A percentile compares a stretch with the other conserved stretches of the same genome.
Conservation (phyloP, 2,329 filamentous ascomycete species). For the Monilinia vaccinii-corymbosi region DNA sequence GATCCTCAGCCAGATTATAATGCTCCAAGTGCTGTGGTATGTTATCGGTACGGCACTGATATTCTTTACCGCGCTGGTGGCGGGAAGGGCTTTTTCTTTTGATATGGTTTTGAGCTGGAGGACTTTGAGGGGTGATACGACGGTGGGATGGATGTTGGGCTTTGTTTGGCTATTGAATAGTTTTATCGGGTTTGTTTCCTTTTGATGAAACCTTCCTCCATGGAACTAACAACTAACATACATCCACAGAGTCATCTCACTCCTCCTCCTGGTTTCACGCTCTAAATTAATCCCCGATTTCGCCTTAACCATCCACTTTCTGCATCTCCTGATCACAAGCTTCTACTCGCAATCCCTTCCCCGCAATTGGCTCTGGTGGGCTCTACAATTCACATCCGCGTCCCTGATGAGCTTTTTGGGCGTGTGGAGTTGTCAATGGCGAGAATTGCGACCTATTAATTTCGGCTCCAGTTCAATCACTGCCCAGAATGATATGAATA, state of each 20-base stretch:
- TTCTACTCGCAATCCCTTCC: conserved; percentile 73
- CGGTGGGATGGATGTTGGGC: conserved; percentile 59
- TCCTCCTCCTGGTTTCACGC: conserved; percentile 74
- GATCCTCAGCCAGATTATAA: conserved; percentile 56
- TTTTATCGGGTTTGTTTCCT: conserved; percentile 45
- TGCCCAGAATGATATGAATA: conserved; percentile 6
- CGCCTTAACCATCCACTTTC: conserved; percentile 75
- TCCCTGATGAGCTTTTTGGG: conserved; percentile 61
- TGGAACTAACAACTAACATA: background rate
- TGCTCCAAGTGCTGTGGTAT: conserved; percentile 59
- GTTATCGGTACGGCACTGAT: conserved; percentile 50
- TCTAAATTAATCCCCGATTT: conserved; percentile 96
- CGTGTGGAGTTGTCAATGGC: conserved; percentile 84
- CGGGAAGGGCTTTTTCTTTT: conserved; percentile 48
- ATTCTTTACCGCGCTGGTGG: conserved; percentile 57
- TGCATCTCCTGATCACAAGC: conserved; percentile 70
- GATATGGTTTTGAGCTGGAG: conserved; percentile 56
- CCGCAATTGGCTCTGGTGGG: conserved; percentile 80
- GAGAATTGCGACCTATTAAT: conserved; percentile 79
- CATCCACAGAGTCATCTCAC: conserved; percentile 69
- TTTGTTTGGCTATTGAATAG: conserved; percentile 60
- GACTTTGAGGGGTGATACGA: conserved; percentile 55
- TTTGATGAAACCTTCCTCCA: background rate
- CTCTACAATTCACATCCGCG: conserved; percentile 50
- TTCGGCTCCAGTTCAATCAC: conserved; percentile 55